Conservation (phyloP, 2,329 filamentous ascomycete genomes). For the Lecanicillium sp. region DNA sequence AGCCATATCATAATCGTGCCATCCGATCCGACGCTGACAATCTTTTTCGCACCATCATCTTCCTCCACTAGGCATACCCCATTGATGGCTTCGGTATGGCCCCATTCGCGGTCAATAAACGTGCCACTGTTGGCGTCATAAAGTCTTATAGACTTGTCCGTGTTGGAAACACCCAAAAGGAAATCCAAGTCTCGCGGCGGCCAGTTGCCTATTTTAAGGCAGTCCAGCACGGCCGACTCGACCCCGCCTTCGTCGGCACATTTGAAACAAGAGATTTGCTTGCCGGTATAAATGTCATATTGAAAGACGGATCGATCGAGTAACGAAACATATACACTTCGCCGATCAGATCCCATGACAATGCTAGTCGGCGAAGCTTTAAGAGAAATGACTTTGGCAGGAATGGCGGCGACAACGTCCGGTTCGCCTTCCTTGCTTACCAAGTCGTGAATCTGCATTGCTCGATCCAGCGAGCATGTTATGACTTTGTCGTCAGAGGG, state of each 20-base stretch:
- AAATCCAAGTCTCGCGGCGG: constrained; percentile 50
- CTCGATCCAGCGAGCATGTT: constrained; percentile 83
- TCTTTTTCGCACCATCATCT: constrained; percentile 43
- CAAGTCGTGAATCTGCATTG: constrained; percentile 72
- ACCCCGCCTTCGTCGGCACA: constrained; percentile 70
- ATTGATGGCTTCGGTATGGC: constrained; percentile 89
- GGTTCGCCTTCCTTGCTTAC: constrained; percentile 58
- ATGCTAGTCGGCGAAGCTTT: constrained; percentile 86
- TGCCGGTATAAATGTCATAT: constrained; percentile 59
- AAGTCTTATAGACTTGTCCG: constrained; percentile 87
- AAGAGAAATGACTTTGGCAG: constrained; percentile 67
- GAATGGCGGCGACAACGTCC: constrained; percentile 65
- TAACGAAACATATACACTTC: constrained; percentile 49
- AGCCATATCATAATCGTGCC: constrained; percentile 78
- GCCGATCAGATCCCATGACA: constrained; percentile 55
- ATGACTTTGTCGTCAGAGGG: constrained; percentile 70
- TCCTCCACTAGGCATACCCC: constrained; percentile 66
- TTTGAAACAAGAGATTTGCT: constrained; percentile 66
- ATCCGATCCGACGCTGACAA: constrained; percentile 71
- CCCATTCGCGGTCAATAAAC: constrained; percentile 84
- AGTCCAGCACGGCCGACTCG: constrained; percentile 78
- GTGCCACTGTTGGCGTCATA: constrained; percentile 72
- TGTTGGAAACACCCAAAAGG: constrained; percentile 82
- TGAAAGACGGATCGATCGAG: constrained; percentile 53
- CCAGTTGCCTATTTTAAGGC: constrained; percentile 56